These are phyloP conservation scores for Tolypocladium tropicale DNA, from an alignment of 2,329 filamentous ascomycete genomes.

Conservation along the genomic window DNA sequence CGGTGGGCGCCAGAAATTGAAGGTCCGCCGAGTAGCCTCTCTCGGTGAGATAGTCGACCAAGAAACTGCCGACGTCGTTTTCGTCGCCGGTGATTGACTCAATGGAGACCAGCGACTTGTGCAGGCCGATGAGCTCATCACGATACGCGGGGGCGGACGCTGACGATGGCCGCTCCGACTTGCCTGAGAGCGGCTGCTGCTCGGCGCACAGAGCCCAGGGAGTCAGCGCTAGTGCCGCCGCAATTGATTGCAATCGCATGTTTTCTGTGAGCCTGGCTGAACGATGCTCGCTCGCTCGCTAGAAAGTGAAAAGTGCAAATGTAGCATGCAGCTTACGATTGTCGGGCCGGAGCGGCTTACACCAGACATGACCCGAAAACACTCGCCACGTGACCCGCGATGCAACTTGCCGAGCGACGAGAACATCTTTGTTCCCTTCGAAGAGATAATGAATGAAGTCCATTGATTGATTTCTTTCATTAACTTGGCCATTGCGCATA, in stretches of 20 bases:
- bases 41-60: constrained; percentile 52
- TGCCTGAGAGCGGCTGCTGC: constrained; percentile 2
- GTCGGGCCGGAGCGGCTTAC: neutral
- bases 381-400: neutral
- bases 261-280: neutral
- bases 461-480: too few species aligned
- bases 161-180: neutral
- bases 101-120: constrained; percentile 64
- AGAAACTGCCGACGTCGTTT: constrained; percentile 54
- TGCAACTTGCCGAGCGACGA: neutral
- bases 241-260: constrained; percentile 1
- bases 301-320: neutral
- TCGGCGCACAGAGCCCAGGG: constrained; percentile 4
- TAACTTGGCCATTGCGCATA: too few species aligned
- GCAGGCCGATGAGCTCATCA: constrained; percentile 54
- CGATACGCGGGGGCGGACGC: constrained; percentile 24
- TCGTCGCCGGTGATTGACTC: constrained; percentile 65
- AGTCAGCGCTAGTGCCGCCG: constrained; percentile 2
- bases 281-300: neutral
- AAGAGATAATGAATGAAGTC: too few species aligned
- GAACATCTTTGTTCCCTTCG: neutral
- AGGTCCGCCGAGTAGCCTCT: constrained; percentile 32
- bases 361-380: neutral
- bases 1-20: constrained; percentile 26
- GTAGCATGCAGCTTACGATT: neutral